These are phyloP conservation scores for Trichocladium antarcticum DNA, from an alignment of 495 filamentous ascomycete genomes.

Conservation along the genomic window DNA sequence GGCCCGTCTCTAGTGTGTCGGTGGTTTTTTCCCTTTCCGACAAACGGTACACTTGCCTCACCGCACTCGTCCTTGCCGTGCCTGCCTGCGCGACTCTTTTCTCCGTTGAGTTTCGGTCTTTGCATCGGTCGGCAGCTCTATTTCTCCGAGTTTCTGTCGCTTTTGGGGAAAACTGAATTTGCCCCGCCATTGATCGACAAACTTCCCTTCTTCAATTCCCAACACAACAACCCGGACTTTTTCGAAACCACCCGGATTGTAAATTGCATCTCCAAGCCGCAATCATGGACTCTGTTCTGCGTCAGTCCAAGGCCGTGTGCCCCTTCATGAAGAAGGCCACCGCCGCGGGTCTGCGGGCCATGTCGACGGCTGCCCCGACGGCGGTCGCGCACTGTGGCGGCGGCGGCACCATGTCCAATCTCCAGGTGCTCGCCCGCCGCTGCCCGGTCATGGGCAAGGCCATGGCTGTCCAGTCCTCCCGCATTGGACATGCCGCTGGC, in stretches of 20 bases:
- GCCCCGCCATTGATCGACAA: not conserved
- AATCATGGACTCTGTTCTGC: slow-evolving; percentile 83
- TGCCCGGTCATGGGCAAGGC: slow-evolving; percentile 99
- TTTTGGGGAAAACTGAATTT: not conserved
- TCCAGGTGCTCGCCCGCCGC: slow-evolving; percentile 85
- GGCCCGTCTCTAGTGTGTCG: too few species aligned
- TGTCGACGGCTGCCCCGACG: slow-evolving; percentile 67
- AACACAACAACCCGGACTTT: too few species aligned
- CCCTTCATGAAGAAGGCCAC: slow-evolving; percentile 94
- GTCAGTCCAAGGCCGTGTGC: slow-evolving; percentile 89
- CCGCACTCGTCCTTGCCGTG: not conserved
- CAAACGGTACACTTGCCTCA: slow-evolving; percentile 2
- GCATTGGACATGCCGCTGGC: slow-evolving; percentile 28
- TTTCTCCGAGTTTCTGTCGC: not conserved
- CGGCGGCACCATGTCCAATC: slow-evolving; percentile 90
- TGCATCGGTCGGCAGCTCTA: not conserved
- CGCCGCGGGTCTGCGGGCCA: slow-evolving; percentile 73
- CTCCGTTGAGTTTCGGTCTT: not conserved
- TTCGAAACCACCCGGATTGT: not conserved
- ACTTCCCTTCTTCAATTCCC: too few species aligned
- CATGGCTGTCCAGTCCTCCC: slow-evolving; percentile 70
- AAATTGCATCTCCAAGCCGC: not conserved
- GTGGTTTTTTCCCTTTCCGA: not conserved
- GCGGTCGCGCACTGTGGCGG: slow-evolving; percentile 56
- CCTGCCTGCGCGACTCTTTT: not conserved